Percentiles rank a stretch among this genome's conserved stretches.
Conservation (phyloP, 208 protist species). For the Porcisia hertigi region DNA sequence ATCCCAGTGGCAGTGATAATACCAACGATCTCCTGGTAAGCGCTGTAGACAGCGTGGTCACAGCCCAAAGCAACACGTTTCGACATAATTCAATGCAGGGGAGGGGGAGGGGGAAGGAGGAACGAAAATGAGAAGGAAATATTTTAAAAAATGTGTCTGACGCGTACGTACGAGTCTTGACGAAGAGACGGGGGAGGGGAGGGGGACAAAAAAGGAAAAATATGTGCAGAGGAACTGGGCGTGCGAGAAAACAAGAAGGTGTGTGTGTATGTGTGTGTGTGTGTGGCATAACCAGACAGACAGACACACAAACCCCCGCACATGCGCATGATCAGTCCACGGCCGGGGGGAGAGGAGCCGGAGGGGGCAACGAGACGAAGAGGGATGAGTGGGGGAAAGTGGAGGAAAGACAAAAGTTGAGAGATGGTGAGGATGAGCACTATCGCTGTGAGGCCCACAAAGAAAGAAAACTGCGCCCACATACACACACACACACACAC, state of each 20-base stretch:
- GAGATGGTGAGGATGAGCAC: not conserved
- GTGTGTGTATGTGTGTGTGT: not conserved
- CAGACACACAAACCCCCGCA: not conserved
- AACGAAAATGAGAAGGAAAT: no score
- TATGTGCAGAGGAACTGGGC: not conserved
- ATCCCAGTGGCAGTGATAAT: slow-evolving; percentile 49
- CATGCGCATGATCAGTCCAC: slow-evolving; percentile 1
- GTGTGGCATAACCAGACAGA: not conserved
- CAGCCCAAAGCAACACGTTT: slow-evolving; percentile 81
- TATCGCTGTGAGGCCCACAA: not conserved
- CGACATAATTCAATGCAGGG: slow-evolving; percentile 31
- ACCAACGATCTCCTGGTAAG: slow-evolving; percentile 62
- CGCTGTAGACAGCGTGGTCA: slow-evolving; percentile 84
- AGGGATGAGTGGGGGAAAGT: not conserved
- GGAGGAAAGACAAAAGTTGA: not conserved
- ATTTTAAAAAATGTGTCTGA: no score
- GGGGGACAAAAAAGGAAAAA: not conserved
- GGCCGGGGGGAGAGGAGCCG: not conserved
- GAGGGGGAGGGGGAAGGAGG: no score
- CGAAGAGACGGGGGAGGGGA: not conserved
- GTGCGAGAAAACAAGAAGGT: not conserved
- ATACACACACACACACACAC: no score
- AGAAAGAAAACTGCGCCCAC: not conserved
- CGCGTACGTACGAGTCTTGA: not conserved
- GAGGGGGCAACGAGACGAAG: not conserved